Conservation (phyloP, 345 rosid genomes). For the Eucalyptus curtisii region DNA sequence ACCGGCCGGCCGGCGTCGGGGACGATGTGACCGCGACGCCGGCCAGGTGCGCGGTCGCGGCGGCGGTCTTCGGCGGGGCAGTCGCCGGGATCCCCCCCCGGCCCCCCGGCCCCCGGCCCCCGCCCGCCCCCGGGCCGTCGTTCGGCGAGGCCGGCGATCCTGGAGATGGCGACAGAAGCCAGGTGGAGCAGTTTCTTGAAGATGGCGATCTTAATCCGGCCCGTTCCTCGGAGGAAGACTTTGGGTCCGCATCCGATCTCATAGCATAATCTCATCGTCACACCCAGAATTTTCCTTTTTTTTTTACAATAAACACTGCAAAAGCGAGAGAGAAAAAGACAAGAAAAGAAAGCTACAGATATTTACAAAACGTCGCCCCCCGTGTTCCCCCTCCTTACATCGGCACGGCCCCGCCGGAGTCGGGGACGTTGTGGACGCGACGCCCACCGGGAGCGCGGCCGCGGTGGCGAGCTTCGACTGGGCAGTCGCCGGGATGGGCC, state of each 20-base stretch:
- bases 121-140: neutral
- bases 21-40: neutral
- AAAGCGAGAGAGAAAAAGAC: neutral
- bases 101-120: too few species aligned
- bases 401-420: neutral
- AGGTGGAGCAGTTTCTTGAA: too few species aligned
- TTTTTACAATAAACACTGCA: neutral
- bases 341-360: neutral
- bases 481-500: neutral
- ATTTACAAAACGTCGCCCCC: neutral
- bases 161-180: neutral
- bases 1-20: neutral
- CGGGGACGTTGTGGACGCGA: neutral
- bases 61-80: neutral
- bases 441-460: neutral
- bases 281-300: neutral
- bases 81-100: neutral
- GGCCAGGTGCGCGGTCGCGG: neutral
- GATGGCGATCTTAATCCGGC: neutral
- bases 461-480: neutral
- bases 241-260: neutral
- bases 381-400: neutral
- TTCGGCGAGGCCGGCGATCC: neutral
- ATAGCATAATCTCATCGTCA: neutral
- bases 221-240: neutral